phyloP scores from a whole-genome alignment of 1,284 basidiomycete species.

The Flammula alnicola region DNA sequence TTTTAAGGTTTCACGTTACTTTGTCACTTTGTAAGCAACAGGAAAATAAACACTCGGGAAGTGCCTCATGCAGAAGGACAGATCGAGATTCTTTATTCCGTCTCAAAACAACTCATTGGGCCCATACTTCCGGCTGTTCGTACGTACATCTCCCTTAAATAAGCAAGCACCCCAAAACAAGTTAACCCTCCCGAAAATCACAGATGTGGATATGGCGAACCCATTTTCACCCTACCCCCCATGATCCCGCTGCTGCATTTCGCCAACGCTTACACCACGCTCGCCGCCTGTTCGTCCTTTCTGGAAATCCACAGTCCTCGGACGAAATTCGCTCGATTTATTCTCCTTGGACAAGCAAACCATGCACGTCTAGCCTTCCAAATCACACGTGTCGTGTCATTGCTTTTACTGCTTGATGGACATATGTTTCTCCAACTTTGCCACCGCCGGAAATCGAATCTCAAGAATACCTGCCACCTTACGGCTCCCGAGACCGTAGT shows the following conservation, averaged over 20 bases:
- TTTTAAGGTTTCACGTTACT: no score
- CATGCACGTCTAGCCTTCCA: neutral
- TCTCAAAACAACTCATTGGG: conserved; percentile 3
- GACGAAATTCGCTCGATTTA: no score
- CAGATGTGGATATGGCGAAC: neutral
- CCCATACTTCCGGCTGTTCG: neutral
- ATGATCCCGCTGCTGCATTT: neutral
- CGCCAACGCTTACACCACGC: neutral
- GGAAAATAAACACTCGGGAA: neutral
- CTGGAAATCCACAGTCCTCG: no score
- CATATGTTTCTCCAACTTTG: neutral
- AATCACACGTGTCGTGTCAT: neutral
- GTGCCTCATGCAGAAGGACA: neutral
- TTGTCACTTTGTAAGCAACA: no score
- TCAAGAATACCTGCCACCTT: no score
- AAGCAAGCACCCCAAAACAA: conserved; percentile 1
- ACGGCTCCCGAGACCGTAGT: no score
- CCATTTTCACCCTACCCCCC: neutral
- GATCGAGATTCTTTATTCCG: neutral
- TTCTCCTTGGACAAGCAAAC: no score
- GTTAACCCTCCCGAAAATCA: conserved; percentile 8
- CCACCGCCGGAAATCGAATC: neutral
- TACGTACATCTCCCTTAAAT: conserved; percentile 9
- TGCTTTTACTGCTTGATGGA: neutral
- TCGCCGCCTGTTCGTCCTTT: no score